Evolutionary conservation across 257 asterid species (phyloP), one percentile per base, ranked within the genome.

Genomic region (Solanum chaucha): DNA sequence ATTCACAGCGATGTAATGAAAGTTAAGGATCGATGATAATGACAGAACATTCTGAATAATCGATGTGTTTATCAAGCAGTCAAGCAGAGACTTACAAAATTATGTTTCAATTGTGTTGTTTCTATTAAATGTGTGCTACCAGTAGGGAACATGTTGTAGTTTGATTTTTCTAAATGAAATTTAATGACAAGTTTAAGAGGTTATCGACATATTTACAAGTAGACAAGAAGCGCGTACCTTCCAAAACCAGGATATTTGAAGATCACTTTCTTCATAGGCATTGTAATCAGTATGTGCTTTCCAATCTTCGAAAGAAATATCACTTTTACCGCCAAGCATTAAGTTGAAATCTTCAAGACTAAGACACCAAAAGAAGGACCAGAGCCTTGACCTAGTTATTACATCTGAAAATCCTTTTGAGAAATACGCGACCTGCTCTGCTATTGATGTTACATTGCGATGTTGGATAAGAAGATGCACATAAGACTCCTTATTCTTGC

Each of bases 241-340:
- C 98, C 99, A 97, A 89, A 97, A 97, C 98, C 98, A 96, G 80
- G 91, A 87, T 88, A 97, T 94, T 93, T 94, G 97, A 68, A 88
- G 87, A 87, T 97, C 98, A 5, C 92, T 93, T 88, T 92, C 93
- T 77, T 90, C 85, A 87, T 91, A 96, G 90, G 95, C 99, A 83
- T 89, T 88, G 88, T 93, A 97, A 41, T 94, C 93, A 1, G 98
- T 95, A 89, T 96, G 98, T 72, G 95, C 94, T 88, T 85, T 96
- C 99, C 99, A 97, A 87, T 96, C 99, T 90, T 96, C 97, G 26
- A 94, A 90, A 81, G 97, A 95, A 87, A 97, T 91, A 82, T 88
- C 92, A 83, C 77, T 92, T 86, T 94, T 94, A 28, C 99, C 99
- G 85, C 89, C 91, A 34, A 96, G 92, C 94, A 97, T 94, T 91